Base-by-base conservation (phyloP, 2,329 filamentous ascomycete species). In the Monosporascus ibericus region DNA sequence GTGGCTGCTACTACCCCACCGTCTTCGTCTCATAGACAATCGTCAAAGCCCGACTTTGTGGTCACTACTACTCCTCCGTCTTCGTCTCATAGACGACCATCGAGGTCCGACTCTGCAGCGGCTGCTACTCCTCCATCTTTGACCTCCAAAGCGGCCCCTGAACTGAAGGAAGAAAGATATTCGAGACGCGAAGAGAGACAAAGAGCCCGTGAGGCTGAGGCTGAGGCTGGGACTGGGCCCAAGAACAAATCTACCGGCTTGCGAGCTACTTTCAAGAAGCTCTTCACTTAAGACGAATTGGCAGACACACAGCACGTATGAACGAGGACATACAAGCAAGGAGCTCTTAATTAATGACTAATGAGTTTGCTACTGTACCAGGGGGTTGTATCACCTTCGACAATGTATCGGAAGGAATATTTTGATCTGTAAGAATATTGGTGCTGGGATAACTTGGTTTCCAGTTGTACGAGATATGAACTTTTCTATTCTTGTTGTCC, bases 211-310 rank as follows among this genome's bases (percentile, higher is more conserved):
- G 60, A 62, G 18, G 58, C 58, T 50, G 55, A 70, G 58, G 38
- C 52, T 53, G 60, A 59, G 18, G 58, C 58, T 48, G 55, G 69
- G 59, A 34, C 58, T 48, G 55, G 69, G 59, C 34, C 51, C 53
- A 68, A 65, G 54, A 67, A 70, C 55, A 68, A 68, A 52, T 44
- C 61, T 1, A 56, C 61, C 7, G 69, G 69, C 1, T 52, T 74
- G 50, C 67, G 66, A 53, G 67, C 63, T 8, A 59, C 65, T n/a
- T 64, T 73, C 38, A 73, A 70, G 63, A 70, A 65, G 54, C 34
- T 73, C 9, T 72, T 74, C 51, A 60, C 57, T n/a, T 69, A 56
- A 37, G 11, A 44, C 9, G n/a, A 15, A 6, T 17, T 39, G 36
- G 9, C 9, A 40, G 20, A 18, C 38, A 40, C 17, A 20, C 1